phyloP scores from a whole-genome alignment of 768 basidiomycete species.

The Boletus pseudopeckii region DNA sequence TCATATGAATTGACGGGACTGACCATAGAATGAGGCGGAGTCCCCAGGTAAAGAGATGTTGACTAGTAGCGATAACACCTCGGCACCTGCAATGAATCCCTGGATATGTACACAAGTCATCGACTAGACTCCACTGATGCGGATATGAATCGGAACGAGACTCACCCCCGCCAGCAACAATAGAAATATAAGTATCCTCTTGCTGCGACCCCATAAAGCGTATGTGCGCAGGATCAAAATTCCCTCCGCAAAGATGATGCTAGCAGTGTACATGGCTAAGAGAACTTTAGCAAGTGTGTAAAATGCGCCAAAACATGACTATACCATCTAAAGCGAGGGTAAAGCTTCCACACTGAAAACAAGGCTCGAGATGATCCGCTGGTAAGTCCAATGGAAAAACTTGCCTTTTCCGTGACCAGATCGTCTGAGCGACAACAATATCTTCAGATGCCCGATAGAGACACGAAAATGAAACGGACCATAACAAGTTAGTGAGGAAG shows the following conservation, averaged over 20 bases:
- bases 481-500: constrained; percentile 16
- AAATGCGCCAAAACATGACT: neutral
- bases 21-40: constrained; percentile 16
- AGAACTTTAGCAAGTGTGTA: neutral
- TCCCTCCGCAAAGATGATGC: constrained; percentile 15
- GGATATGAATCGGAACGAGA: neutral
- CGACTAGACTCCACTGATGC: neutral
- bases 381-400: neutral
- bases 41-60: constrained; percentile 15
- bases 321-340: constrained; percentile 18
- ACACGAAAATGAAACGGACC: constrained; percentile 4
- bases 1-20: constrained; percentile 3
- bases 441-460: neutral
- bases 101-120: neutral
- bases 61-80: constrained; percentile 4
- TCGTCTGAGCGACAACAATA: constrained; percentile 1
- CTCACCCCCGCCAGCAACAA: constrained; percentile 18
- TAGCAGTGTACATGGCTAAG: constrained; percentile 12
- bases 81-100: constrained; percentile 16
- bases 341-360: constrained; percentile 19
- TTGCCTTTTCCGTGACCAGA: constrained; percentile 2
- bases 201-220: constrained; percentile 23
- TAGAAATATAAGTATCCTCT: constrained; percentile 14
- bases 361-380: neutral
- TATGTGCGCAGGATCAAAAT: constrained; percentile 29